Conservation (phyloP, 2,329 filamentous ascomycete species). For the Fusarium sp. region DNA sequence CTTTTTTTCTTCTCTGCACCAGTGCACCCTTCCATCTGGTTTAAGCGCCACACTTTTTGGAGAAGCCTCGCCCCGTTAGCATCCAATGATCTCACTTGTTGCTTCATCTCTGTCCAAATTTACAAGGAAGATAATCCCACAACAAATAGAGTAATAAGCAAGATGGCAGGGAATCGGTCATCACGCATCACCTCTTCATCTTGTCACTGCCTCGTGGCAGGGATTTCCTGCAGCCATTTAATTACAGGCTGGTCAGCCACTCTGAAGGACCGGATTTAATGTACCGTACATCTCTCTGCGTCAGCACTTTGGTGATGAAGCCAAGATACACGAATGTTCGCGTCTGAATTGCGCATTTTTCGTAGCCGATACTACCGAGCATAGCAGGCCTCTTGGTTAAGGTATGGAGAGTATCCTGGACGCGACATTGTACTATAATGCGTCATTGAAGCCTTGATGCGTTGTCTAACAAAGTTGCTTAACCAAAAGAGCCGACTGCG, state of each 20-base stretch:
- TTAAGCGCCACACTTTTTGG: slow-evolving; percentile 37
- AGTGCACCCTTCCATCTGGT: slow-evolving; percentile 7
- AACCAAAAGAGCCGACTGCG: slow-evolving; percentile 17
- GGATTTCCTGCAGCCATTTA: slow-evolving; percentile 30
- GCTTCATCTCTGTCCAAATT: slow-evolving; percentile 4
- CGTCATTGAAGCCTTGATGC: slow-evolving; percentile 21
- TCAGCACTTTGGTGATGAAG: not conserved
- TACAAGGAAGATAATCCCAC: slow-evolving; percentile 18
- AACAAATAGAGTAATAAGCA: slow-evolving; percentile 17
- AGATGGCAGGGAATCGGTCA: slow-evolving; percentile 15
- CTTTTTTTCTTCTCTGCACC: slow-evolving; percentile 34
- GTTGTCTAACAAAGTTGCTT: slow-evolving; percentile 6
- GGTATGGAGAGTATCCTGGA: not conserved
- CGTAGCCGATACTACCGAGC: not conserved
- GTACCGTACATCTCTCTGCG: not conserved
- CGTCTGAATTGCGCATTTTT: not conserved
- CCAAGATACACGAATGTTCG: slow-evolving; percentile 4
- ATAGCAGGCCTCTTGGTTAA: not conserved
- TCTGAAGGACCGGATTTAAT: slow-evolving; percentile 6
- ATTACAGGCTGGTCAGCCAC: slow-evolving; percentile 31
- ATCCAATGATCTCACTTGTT: slow-evolving; percentile 18
- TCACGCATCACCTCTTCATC: slow-evolving; percentile 24
- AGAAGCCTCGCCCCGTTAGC: slow-evolving; percentile 20
- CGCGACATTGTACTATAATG: not conserved
- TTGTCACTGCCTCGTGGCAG: slow-evolving; percentile 14